Base-by-base conservation (phyloP, 2,329 filamentous ascomycete genomes). In the Colletotrichum cuscutae region DNA sequence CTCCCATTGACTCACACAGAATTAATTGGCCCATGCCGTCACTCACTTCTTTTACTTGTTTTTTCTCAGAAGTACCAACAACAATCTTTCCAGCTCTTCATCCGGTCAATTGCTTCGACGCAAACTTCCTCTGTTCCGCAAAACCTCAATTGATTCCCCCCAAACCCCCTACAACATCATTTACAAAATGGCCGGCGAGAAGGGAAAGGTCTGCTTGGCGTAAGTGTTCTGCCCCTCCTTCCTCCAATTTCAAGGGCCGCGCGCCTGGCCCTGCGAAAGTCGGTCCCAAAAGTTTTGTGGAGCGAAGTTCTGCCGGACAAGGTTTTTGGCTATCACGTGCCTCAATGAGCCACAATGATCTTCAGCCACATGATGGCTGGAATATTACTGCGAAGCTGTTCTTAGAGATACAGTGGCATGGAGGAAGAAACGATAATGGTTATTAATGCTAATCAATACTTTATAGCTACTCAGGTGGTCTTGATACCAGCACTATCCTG, bases 401-500 rank as follows among this genome's bases (percentile, higher is more conserved):
- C 42, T 22, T 3, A 4, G 8, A n/a, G 42, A 22, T 49, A 49
- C 4, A 19, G 3, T 1, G 42, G 15, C 42, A 49, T 22, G 42
- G 37, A 11, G 19, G 7, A 49, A 22, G 19, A 11, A 8, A 49
- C 1, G 11, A 11, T 11, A 3, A 22, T 22, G 8, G 6, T 11
- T 0, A 11, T 9, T 7, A 1, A 58, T 35, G n/a, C 57, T 59
- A 12, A 59, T 24, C 13, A 1, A 13, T 22, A n/a, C n/a, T 30
- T 4, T 19, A 26, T 37, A 42, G 30, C 57, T 60, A 60, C 57
- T 60, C 57, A 4, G 57, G 57, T 30, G 57, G 57, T 58, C 73
- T 75, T 6, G 73, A 75, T 32, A 75, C 73, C 13, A 72, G 66
- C 11, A 72, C 71, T 26, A 75, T 75, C 15, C 73, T 75, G 8